Evolutionary conservation across 352 stramenopile genomes (phyloP), one percentile per base, ranked within the genome.

Genomic region (Phytophthora pluvialis): DNA sequence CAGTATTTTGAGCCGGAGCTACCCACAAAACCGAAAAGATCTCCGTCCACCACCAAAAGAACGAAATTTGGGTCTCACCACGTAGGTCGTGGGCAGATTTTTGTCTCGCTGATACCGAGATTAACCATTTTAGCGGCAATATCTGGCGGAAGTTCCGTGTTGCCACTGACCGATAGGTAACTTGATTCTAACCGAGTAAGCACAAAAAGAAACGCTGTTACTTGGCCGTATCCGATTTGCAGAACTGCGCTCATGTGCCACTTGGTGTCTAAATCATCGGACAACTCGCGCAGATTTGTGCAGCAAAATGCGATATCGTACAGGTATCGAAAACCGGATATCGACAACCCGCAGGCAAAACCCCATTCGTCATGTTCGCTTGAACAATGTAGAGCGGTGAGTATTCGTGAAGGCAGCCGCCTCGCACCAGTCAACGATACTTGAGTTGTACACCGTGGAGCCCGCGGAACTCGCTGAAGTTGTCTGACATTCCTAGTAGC

Each of bases 371-470:
- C 49, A 81, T 72, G 8, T 75, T 76, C 11, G 70, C 67, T 6
- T 62, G 64, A 15, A 72, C 47, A 11, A 84, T 18, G 16, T 72
- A 78, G 3, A 83, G 10, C 2, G 67, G 25, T 63, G 33, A 10
- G 29, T 13, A 10, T 60, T 51, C 0, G 51, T 70, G 21, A 82
- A 16, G 6, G 67, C 73, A 1, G 71, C 67, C 0, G 75, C 60
- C 1, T 38, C 48, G 0, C 18, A 15, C 76, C 76, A 85, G 3
- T 62, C 42, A 0, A 28, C 10, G 18, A 82, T 52, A 1, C 73
- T 79, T 7, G 60, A 62, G 38, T 85, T 85, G 62, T 81, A 85
- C 18, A 0, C 61, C 64, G 8, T 60, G 65, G 1, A 85, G 44
- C 12, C 52, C 60, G 1, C 38, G 36, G 13, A 81, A 81, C 7